These are phyloP conservation scores for Dioscorea alata DNA, from an alignment of 106 monocot species.

Conservation along the genomic window DNA sequence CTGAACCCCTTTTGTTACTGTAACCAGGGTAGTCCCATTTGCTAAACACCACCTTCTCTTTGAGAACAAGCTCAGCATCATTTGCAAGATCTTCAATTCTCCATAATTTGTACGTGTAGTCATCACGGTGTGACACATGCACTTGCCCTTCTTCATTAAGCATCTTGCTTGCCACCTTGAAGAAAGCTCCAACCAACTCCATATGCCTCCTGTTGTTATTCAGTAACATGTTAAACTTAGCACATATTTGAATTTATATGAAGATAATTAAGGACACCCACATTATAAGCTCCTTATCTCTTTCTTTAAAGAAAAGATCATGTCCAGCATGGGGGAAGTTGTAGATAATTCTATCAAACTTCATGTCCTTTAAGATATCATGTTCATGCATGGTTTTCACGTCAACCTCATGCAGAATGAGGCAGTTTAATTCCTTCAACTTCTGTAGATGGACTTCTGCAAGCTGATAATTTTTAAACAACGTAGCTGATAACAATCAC, in stretches of 20 bases:
- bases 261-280: background rate
- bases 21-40: slow-evolving; percentile 14
- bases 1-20: slow-evolving; percentile 14
- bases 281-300: background rate
- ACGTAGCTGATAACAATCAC: background rate
- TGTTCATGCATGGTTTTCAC: slow-evolving; percentile 12
- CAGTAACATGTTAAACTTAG: too few species aligned
- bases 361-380: background rate
- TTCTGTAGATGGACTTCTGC: background rate
- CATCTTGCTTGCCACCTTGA: too few species aligned
- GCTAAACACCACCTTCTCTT: background rate
- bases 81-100: slow-evolving; percentile 8
- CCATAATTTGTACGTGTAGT: slow-evolving; percentile 2
- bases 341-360: slow-evolving; percentile 15
- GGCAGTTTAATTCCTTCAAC: background rate
- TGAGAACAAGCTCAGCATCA: background rate
- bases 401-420: slow-evolving; percentile 5
- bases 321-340: slow-evolving; percentile 22
- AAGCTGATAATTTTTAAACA: background rate
- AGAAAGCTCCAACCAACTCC: too few species aligned
- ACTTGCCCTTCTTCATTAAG: too few species aligned
- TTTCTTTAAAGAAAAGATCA: background rate
- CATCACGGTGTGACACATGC: slow-evolving; percentile 11
- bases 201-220: too few species aligned
- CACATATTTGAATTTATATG: too few species aligned